These are phyloP conservation scores for Colletotrichum phormii DNA, from an alignment of 2,329 filamentous ascomycete species.

Conservation along the genomic window DNA sequence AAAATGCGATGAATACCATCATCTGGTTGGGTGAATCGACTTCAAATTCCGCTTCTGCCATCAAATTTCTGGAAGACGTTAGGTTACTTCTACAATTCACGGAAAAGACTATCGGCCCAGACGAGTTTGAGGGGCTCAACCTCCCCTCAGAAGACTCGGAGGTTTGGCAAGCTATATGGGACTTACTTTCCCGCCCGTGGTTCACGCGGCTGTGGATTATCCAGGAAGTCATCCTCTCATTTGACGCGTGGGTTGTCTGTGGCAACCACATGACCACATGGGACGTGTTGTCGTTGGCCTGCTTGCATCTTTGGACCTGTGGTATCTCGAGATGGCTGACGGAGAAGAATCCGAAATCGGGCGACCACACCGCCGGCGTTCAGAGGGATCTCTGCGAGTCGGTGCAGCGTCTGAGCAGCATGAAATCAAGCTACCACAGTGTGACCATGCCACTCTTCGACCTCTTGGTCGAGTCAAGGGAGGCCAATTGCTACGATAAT, in stretches of 20 bases:
- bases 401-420: constrained; percentile 4
- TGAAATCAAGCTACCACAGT: not conserved
- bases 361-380: no score
- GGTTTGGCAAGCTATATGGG: not conserved
- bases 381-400: not conserved
- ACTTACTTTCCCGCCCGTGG: constrained; percentile 16
- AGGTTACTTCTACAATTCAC: constrained; percentile 6
- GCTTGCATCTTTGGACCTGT: constrained; percentile 8
- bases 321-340: constrained; percentile 11
- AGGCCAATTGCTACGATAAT: constrained; percentile 2
- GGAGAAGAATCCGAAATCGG: no score
- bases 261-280: not conserved
- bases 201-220: constrained; percentile 28
- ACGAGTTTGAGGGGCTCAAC: not conserved
- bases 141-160: not conserved
- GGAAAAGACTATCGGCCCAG: not conserved
- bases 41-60: constrained; percentile 39
- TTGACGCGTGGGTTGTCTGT: constrained; percentile 20
- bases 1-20: not conserved
- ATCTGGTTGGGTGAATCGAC: constrained; percentile 40
- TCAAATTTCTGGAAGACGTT: constrained; percentile 15
- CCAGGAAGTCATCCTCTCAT: constrained; percentile 19
- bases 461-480: not conserved
- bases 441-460: not conserved
- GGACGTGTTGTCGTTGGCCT: not conserved